Conservation (phyloP, 2,329 filamentous ascomycete genomes). For the Chaetomiaceae sp. region DNA sequence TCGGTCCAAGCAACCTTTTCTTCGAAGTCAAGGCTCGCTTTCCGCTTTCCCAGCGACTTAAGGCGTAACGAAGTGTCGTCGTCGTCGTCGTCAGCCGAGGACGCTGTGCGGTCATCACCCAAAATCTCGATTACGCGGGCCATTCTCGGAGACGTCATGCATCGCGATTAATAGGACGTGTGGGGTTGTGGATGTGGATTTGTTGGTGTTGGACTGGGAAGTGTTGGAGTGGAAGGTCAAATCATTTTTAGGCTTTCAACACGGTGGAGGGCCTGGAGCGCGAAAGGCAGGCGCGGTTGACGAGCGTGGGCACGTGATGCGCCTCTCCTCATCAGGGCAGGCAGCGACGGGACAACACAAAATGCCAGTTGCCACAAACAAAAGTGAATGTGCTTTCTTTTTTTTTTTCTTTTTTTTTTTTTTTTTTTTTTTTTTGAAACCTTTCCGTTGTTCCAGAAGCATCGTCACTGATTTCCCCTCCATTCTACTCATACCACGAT, state of each 20-base stretch:
- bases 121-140: conserved; percentile 17
- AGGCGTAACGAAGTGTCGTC: not conserved
- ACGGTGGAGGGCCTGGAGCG: too few species aligned
- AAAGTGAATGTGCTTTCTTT: too few species aligned
- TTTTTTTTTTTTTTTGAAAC: too few species aligned
- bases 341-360: too few species aligned
- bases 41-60: conserved; percentile 34
- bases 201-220: not conserved
- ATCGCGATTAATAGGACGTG: conserved; percentile 1
- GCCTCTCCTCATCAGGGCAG: too few species aligned
- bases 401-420: too few species aligned
- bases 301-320: conserved; percentile 20
- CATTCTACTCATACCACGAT: too few species aligned
- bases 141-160: conserved; percentile 13
- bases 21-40: conserved; percentile 33
- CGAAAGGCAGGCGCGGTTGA: conserved; percentile 6
- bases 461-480: too few species aligned
- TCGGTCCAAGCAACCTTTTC: conserved; percentile 52
- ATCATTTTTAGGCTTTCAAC: not conserved
- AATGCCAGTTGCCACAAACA: too few species aligned
- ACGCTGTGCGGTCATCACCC: conserved; percentile 24
- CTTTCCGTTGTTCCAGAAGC: too few species aligned
- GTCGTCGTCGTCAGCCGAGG: conserved; percentile 13
- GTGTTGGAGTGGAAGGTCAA: too few species aligned
- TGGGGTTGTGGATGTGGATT: not conserved